Evolutionary conservation across 108 stramenopile species (phyloP), one percentile per base, ranked within the genome.

Genomic region (Epithemia pelagica): DNA sequence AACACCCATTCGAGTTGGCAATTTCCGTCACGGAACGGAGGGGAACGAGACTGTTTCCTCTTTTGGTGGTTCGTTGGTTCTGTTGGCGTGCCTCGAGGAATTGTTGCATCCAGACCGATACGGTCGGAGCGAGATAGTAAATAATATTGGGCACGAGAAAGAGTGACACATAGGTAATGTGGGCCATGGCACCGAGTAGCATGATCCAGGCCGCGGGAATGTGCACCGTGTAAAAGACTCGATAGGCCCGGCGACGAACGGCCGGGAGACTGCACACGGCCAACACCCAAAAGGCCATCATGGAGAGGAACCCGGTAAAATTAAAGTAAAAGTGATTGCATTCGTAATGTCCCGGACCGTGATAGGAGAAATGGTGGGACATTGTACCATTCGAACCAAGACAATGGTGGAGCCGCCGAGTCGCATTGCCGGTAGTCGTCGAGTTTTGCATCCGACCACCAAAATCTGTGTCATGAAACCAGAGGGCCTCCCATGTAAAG

Each of bases 71-170:
- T n/a, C n/a, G n/a, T n/a, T n/a, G n/a, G n/a, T n/a, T n/a, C n/a
- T n/a, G n/a, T 10, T 52, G 19, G 10, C 19, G 19, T 19, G 52
- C 10, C 52, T 19, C 19, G 52, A 18, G 10, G 52, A 52, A 19
- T 52, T 52, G 52, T 52, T 78, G 59, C 15, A 68, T 18, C 8
- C 20, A n/a, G 21, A 71, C 29, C n/a, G 76, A 74, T n/a, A 78
- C 24, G 46, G 70, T 66, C 7, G 51, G 28, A 10, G 66, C 80
- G 15, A 64, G 15, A 57, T 81, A 81, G 61, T 74, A 74, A 26
- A 81, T 24, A 1, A 81, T 7, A 32, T 74, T 66, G 20, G 80
- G 80, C 18, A 64, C 65, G 23, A 81, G 25, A 33, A 71, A 81
- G 32, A 53, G 61, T 23, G 74, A 72, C 66, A 72, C 72, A 58